Percentiles rank a stretch among this genome's conserved stretches.
phyloP scores from a whole-genome alignment of 208 protist species.

The Zelonia costaricensis region DNA sequence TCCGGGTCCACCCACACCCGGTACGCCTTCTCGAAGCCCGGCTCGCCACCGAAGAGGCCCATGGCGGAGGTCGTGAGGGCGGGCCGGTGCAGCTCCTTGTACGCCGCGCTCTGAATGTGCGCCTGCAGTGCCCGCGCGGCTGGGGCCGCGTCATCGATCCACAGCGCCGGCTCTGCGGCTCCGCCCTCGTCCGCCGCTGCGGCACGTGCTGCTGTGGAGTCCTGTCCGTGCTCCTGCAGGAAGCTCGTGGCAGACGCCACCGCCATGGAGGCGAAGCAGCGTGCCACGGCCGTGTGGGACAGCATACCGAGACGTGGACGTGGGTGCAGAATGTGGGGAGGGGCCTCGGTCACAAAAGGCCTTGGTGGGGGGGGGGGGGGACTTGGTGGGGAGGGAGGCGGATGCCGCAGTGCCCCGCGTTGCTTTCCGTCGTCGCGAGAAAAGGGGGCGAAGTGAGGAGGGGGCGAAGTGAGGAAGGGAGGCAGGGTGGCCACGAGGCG shows the following conservation, averaged over 20 bases:
- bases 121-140: conserved; percentile 38
- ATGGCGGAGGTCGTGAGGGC: conserved; percentile 79
- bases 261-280: conserved; percentile 38
- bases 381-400: background rate
- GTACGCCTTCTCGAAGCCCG: conserved; percentile 89
- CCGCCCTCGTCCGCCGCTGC: background rate
- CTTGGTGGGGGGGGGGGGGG: background rate
- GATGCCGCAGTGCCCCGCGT: too few relatives aligned
- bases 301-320: conserved; percentile 41
- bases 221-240: too few relatives aligned
- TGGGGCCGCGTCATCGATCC: conserved; percentile 76
- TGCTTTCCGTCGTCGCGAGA: too few relatives aligned
- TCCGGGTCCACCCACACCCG: conserved; percentile 93
- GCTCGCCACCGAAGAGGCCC: conserved; percentile 90
- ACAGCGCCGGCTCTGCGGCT: conserved; percentile 30
- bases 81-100: conserved; percentile 86
- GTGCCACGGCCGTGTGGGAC: conserved; percentile 16
- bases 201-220: too few relatives aligned
- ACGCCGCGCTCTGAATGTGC: conserved; percentile 69
- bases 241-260: conserved; percentile 33
- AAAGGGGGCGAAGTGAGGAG: too few relatives aligned
- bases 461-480: too few relatives aligned
- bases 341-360: too few relatives aligned
- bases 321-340: too few relatives aligned
- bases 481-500: too few relatives aligned